phyloP scores from a whole-genome alignment of 768 basidiomycete species.

The Lactarius sp. region DNA sequence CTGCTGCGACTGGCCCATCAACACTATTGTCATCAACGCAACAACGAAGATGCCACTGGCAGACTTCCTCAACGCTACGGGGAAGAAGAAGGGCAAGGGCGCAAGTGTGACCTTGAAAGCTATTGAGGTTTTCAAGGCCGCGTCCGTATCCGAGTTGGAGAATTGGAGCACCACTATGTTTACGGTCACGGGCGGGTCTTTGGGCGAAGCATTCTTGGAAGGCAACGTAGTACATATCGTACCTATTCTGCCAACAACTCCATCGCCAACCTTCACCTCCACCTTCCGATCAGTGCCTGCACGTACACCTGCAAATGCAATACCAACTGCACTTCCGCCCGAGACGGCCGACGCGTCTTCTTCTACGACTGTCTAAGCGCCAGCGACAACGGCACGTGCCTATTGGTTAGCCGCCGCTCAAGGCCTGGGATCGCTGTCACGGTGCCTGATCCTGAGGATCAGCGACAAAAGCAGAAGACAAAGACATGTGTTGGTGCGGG shows the following conservation, averaged over 20 bases:
- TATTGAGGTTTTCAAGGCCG: not conserved
- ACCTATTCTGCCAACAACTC: not conserved
- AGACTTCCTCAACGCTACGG: not conserved
- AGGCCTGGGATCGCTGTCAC: slow-evolving; percentile 6
- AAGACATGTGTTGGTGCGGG: not conserved
- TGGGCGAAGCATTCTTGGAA: not conserved
- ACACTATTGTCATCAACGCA: not conserved
- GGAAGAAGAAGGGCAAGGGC: not conserved
- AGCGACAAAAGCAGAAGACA: not conserved
- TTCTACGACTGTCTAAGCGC: not conserved
- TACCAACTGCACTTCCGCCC: not conserved
- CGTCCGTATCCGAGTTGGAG: not conserved
- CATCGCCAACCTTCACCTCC: not conserved
- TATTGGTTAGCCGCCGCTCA: slow-evolving; percentile 9
- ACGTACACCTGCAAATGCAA: not conserved
- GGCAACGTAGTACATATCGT: not conserved
- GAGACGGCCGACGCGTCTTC: not conserved
- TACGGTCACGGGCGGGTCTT: not conserved
- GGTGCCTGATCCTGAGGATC: slow-evolving; percentile 2
- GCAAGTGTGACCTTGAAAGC: not conserved
- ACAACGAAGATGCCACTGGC: not conserved
- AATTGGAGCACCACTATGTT: not conserved
- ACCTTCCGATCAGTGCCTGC: not conserved
- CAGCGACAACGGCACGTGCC: not conserved
- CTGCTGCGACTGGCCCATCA: not conserved